Evolutionary conservation across 306 rosid species (phyloP).

Genomic region (Trichosanthes truncata): DNA sequence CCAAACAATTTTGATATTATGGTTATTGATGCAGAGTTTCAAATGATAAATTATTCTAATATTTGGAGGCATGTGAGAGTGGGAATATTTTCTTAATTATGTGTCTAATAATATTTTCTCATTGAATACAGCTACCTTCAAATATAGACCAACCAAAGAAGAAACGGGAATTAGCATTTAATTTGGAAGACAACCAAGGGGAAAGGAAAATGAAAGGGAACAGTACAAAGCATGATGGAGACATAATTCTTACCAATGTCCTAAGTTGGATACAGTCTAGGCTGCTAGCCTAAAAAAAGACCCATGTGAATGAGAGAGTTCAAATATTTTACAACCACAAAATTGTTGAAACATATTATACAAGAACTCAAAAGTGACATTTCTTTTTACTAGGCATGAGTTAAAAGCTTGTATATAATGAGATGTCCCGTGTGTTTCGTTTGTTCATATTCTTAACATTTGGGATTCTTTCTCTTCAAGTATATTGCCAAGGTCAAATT

Average conservation of each 20-base stretch:
- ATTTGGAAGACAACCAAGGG: constrained; percentile 5
- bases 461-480: no score
- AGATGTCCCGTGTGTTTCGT: neutral
- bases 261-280: neutral
- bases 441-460: no score
- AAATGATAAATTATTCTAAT: neutral
- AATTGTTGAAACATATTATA: neutral
- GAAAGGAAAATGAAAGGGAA: neutral
- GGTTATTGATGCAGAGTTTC: neutral
- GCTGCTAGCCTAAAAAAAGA: neutral
- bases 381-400: neutral
- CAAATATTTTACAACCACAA: neutral
- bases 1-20: neutral
- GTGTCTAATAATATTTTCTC: neutral
- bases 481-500: no score
- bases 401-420: neutral
- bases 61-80: constrained; percentile 1
- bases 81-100: neutral
- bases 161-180: neutral
- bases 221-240: constrained; percentile 2
- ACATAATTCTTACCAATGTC: neutral
- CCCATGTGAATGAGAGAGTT: neutral
- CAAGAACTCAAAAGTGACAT: neutral
- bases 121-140: neutral
- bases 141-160: neutral